Evolutionary conservation across 805 yeast genomes (phyloP).

Genomic region (Starmerella vaccinii): DNA sequence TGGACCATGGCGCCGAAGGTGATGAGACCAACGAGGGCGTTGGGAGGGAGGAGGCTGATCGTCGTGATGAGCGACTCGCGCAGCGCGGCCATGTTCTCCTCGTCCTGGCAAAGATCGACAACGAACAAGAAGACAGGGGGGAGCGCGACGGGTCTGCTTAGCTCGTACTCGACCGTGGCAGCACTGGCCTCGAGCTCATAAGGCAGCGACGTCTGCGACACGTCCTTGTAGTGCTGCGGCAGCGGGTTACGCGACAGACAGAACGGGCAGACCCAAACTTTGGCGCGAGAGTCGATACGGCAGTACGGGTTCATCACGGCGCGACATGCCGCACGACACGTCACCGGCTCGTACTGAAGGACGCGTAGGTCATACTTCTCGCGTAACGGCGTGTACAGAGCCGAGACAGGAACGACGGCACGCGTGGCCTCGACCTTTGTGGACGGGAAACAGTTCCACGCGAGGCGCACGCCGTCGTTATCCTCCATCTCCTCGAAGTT

Average conservation of each 20-base stretch:
- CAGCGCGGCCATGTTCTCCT: conserved; percentile 72
- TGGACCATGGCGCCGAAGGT: conserved; percentile 87
- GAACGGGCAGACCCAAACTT: conserved; percentile 76
- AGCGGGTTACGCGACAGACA: conserved; percentile 70
- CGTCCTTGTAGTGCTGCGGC: conserved; percentile 70
- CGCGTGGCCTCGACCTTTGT: conserved; percentile 82
- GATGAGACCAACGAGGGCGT: conserved; percentile 76
- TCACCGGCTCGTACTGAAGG: conserved; percentile 76
- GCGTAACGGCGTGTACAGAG: conserved; percentile 88
- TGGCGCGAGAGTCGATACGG: conserved; percentile 62
- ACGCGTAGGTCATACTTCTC: conserved; percentile 64
- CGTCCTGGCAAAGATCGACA: conserved; percentile 82
- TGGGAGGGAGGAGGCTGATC: conserved; percentile 73
- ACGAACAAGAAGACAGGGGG: conserved; percentile 84
- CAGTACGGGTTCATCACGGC: conserved; percentile 82
- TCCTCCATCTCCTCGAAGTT: conserved; percentile 55
- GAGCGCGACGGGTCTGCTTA: conserved; percentile 64
- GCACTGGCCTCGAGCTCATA: conserved; percentile 59
- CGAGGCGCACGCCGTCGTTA: conserved; percentile 56
- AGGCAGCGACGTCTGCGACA: conserved; percentile 69
- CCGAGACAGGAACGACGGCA: conserved; percentile 88
- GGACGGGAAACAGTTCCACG: conserved; percentile 82
- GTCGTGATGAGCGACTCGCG: conserved; percentile 71
- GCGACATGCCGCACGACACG: conserved; percentile 73
- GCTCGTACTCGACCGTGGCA: conserved; percentile 76